Base-by-base conservation (phyloP, 2,329 filamentous ascomycete genomes). In the Aspergillus unguis region DNA sequence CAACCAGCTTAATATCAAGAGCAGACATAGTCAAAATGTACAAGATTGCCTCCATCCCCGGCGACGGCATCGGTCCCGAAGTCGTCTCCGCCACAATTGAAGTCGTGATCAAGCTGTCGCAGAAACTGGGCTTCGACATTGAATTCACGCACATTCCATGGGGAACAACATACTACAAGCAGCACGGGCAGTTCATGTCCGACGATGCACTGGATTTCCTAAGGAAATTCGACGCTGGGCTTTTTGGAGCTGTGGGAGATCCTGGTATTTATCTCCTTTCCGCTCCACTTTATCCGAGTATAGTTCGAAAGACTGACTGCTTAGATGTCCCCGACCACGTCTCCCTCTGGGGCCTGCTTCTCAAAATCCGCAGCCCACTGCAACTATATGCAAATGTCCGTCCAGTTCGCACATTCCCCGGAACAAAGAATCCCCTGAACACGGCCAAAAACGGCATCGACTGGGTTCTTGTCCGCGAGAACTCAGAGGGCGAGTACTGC, bases 21-120 rank as follows among this genome's bases (percentile, higher is more conserved):
- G 6, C 2, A 17, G 26, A 3, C 37, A 38, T 17, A 17, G 2
- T 11, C 17, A 49, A 27, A 29, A 53, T 53, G 46, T 31, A 44
- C 41, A 43, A 38, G 4, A 61, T 85, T 57, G 79, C 83, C 52
- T 79, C 82, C 26, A 84, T 86, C 55, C 80, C 84, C 6, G 82
- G 81, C 10, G 82, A 86, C 63, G 82, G 84, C 27, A 85, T 87
- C 46, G 83, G 84, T 28, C 75, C 76, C 2, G 83, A 86, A 65
- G 83, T 86, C n/a, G 77, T 85, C 31, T 72, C 77, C 28, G 82
- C 81, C 2, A 79, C 81, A 3, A 73, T 78, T 6, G 63, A 75
- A 58, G 75, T 76, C 17, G 62, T 81, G 11, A 67, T 74, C 52
- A 75, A 72, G 44, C 69, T 81, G 25, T 69, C 76, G n/a, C 60